A percentile compares a stretch with the other conserved stretches of the same genome.
Evolutionary conservation across 73 alveolate genomes (phyloP).

Genomic region (Tetrahymena thermophila): DNA sequence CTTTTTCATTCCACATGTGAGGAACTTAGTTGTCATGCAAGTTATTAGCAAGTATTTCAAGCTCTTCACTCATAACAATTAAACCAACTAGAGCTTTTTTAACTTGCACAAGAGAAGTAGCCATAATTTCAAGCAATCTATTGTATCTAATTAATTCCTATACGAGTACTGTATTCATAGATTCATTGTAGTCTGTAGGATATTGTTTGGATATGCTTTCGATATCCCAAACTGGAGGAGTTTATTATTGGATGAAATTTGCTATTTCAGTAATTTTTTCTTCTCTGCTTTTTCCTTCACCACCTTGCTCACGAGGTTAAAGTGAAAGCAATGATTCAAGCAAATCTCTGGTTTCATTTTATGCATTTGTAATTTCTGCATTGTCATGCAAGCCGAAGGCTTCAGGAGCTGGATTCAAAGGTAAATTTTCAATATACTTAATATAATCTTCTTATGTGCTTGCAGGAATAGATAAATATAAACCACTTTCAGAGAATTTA

Average conservation of each 20-base stretch:
- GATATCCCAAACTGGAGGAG: conserved; percentile 92
- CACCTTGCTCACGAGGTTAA: conserved; percentile 88
- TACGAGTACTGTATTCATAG: conserved; percentile 96
- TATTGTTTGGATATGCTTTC: conserved; percentile 78
- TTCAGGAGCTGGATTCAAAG: conserved; percentile 90
- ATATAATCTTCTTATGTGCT: conserved; percentile 82
- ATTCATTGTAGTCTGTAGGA: conserved; percentile 92
- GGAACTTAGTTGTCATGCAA: conserved; percentile 80
- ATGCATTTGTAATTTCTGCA: conserved; percentile 93
- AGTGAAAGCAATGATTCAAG: conserved; percentile 85
- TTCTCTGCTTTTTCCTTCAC: conserved; percentile 90
- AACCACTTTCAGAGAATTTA: conserved; percentile 90
- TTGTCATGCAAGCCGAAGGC: conserved; percentile 97
- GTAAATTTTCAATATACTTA: conserved; percentile 72
- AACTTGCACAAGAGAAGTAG: conserved; percentile 68
- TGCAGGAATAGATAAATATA: conserved; percentile 78
- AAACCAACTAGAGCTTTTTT: conserved; percentile 78
- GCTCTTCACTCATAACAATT: conserved; percentile 81
- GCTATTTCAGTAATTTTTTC: conserved; percentile 87
- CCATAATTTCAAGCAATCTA: conserved; percentile 84
- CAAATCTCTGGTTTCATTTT: conserved; percentile 80
- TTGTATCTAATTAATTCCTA: conserved; percentile 96
- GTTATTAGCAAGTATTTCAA: conserved; percentile 71
- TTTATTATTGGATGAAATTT: conserved; percentile 71
- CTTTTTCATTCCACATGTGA: conserved; percentile 74